Evolutionary conservation across 129 eudicot species (phyloP), one percentile per base, ranked within the genome.

Genomic region (Solidago caesia): DNA sequence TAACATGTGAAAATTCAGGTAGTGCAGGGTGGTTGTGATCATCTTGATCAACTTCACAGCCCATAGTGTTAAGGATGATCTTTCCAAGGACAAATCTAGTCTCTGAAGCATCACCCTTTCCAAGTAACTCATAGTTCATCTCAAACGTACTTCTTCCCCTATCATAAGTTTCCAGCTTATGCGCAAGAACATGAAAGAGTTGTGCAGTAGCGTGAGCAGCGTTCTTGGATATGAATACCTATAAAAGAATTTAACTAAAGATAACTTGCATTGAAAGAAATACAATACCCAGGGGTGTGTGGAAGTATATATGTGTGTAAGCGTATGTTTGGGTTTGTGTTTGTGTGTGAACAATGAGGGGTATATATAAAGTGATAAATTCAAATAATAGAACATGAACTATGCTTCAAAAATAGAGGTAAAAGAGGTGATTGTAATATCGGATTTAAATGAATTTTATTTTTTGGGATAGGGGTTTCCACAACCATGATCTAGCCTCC

Each of bases 11-110:
- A 7, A 8, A 41, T 75, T 75, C 64, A 64, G 79, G 29, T 46
- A 44, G 59, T 16, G 47, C 66, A 70, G 58, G 27, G 15, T 48
- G 71, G 47, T 73, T 85, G 41, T 41, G 63, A 57, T 67, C 67
- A 25, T 70, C 78, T 42, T 70, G 52, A 55, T 26, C 14, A 44
- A 42, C 53, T 41, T 56, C 69, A 43, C 71, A 64, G 75, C 84
- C 82, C 83, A 93, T 57, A 52, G 99, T 86, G 68, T 85, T 83
- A 75, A 88, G 42, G 14, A 94, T 87, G 68, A 94, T 81, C 69
- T 88, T 88, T 47, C 99, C 99, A 45, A 91, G 77, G 29, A 85
- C 91, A 79, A 88, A 84, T 81, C 91, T 82, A 43, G 84, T 72
- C 82, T 90, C 89, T 44, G 13, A 14, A 13, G 66, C 67, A 57